Evolutionary conservation across 768 basidiomycete genomes (phyloP).

Genomic region (Termitomyces eurrhizus): DNA sequence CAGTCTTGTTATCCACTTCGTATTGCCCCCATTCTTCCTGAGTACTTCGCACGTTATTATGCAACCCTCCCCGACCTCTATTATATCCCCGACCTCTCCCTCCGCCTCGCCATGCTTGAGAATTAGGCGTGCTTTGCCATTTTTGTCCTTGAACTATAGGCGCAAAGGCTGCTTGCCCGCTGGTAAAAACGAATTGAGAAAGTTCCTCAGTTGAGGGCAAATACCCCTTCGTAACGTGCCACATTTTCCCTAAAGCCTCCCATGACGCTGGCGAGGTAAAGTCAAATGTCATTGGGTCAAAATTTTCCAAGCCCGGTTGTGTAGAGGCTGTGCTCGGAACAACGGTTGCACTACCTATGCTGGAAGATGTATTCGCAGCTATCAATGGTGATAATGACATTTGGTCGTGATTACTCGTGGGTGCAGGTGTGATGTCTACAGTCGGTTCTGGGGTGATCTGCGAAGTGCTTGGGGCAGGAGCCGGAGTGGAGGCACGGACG

Average conservation of each 20-base stretch:
- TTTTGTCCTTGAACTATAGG: slow-evolving; percentile 20
- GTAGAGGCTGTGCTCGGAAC: slow-evolving; percentile 30
- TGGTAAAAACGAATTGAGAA: slow-evolving; percentile 65
- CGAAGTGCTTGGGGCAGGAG: not conserved
- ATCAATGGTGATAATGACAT: slow-evolving; percentile 42
- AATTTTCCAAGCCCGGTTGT: slow-evolving; percentile 55
- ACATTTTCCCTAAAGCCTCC: slow-evolving; percentile 78
- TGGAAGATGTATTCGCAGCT: slow-evolving; percentile 57
- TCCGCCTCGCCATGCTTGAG: slow-evolving; percentile 21
- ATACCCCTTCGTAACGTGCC: slow-evolving; percentile 65
- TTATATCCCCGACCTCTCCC: slow-evolving; percentile 31
- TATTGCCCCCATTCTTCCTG: slow-evolving; percentile 31
- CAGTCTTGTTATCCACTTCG: slow-evolving; percentile 37
- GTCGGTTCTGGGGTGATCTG: slow-evolving; percentile 25
- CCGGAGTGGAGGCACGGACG: slow-evolving; percentile 16
- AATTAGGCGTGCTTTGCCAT: slow-evolving; percentile 15
- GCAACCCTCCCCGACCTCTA: slow-evolving; percentile 37
- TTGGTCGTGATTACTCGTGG: slow-evolving; percentile 43
- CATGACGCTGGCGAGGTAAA: slow-evolving; percentile 70
- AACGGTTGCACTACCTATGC: slow-evolving; percentile 39
- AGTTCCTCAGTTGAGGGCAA: slow-evolving; percentile 71
- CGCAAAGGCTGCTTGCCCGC: slow-evolving; percentile 22
- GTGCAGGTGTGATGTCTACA: slow-evolving; percentile 39
- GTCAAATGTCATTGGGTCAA: slow-evolving; percentile 73
- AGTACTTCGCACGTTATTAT: slow-evolving; percentile 46